A percentile compares a stretch with the other conserved stretches of the same genome.
Evolutionary conservation across 805 yeast species (phyloP).

Genomic region (Priceomyces melissophilus): DNA sequence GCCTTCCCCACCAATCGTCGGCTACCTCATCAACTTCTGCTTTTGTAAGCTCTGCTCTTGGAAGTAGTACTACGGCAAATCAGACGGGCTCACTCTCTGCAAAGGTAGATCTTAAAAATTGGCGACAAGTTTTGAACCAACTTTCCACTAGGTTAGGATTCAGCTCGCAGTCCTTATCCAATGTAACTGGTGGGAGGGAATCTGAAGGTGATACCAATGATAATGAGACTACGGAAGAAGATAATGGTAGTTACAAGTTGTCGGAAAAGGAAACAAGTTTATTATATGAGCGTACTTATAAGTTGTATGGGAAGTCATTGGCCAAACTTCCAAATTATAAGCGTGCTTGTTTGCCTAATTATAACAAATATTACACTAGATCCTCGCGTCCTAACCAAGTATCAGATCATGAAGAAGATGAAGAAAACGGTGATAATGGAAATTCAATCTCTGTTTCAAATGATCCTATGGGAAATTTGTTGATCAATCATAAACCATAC

Average conservation of each 20-base stretch:
- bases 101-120: constrained; percentile 30
- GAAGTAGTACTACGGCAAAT: constrained; percentile 23
- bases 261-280: constrained; percentile 29
- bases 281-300: constrained; percentile 33
- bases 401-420: constrained; percentile 25
- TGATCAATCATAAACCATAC: constrained; percentile 28
- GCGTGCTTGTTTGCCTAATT: constrained; percentile 39
- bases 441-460: constrained; percentile 37
- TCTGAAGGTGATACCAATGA: constrained; percentile 7
- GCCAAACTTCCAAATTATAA: constrained; percentile 34
- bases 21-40: constrained; percentile 12
- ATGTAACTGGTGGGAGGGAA: constrained; percentile 15
- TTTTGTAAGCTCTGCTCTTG: constrained; percentile 20
- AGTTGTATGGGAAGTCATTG: constrained; percentile 35
- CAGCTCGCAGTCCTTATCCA: constrained; percentile 25
- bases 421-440: constrained; percentile 15
- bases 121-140: constrained; percentile 33
- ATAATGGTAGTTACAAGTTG: constrained; percentile 7
- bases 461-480: constrained; percentile 39
- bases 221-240: constrained; percentile 7
- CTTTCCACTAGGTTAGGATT: constrained; percentile 35
- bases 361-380: constrained; percentile 26
- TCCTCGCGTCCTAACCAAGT: constrained; percentile 14
- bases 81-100: constrained; percentile 13
- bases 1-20: constrained; percentile 29